Conservation (phyloP, 768 basidiomycete genomes). For the Neoboletus magnificus region DNA sequence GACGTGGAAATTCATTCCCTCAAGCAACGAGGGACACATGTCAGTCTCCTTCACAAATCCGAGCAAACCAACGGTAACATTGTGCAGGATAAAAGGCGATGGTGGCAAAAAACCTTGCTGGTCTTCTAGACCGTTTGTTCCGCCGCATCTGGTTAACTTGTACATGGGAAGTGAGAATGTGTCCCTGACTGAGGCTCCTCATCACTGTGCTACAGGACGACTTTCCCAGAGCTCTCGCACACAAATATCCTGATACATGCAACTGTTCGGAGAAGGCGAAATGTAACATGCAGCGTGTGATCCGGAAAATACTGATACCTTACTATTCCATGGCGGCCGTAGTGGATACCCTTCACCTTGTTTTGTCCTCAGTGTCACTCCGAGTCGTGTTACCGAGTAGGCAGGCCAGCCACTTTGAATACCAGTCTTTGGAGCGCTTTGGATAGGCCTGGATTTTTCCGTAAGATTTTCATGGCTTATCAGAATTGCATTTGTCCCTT, state of each 20-base stretch:
- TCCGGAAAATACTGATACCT: background rate
- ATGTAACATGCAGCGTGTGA: background rate
- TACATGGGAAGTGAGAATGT: background rate
- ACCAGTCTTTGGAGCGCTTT: too few species aligned
- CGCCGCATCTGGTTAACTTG: background rate
- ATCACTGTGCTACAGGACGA: background rate
- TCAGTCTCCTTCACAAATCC: background rate
- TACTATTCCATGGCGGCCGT: background rate
- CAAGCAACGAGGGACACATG: background rate
- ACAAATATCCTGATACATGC: background rate
- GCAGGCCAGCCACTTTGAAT: background rate
- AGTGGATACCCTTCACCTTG: slow-evolving; percentile 11
- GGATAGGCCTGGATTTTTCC: background rate
- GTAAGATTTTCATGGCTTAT: background rate
- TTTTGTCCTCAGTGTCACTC: too few species aligned
- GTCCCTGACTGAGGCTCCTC: background rate
- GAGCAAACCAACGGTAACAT: background rate
- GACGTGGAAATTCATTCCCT: background rate
- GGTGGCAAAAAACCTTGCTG: background rate
- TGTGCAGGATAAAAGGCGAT: background rate
- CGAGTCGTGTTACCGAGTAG: too few species aligned
- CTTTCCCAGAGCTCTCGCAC: too few species aligned
- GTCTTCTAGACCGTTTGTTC: background rate
- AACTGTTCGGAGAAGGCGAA: background rate
- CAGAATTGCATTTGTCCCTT: too few species aligned